Evolutionary conservation across 495 filamentous ascomycete species (phyloP).

Genomic region (Aspergillus funiculosus): DNA sequence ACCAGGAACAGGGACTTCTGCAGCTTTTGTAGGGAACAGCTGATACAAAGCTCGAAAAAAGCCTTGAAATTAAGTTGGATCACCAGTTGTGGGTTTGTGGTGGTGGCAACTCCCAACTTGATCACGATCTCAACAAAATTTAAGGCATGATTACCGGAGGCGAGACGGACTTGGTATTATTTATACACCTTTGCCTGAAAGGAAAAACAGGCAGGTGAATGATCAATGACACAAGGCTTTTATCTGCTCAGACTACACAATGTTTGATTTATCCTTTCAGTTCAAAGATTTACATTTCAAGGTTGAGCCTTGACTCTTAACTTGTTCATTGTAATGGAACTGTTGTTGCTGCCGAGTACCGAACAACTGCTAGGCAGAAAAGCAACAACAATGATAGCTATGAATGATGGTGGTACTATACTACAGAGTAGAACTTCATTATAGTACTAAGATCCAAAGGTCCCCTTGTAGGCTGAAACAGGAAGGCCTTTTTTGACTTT

Average conservation of each 20-base stretch:
- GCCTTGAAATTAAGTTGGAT: too few species aligned
- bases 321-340: not conserved
- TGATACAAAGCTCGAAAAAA: not conserved
- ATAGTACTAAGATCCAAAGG: too few species aligned
- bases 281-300: too few species aligned
- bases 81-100: not conserved
- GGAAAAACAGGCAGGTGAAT: not conserved
- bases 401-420: too few species aligned
- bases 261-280: not conserved
- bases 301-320: too few species aligned
- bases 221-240: conserved; percentile 5
- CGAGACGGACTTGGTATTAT: too few species aligned
- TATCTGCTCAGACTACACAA: not conserved
- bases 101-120: conserved; percentile 4
- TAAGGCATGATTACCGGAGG: too few species aligned
- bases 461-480: too few species aligned
- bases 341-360: not conserved
- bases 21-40: conserved; percentile 13
- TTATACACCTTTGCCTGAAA: not conserved
- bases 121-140: too few species aligned
- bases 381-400: too few species aligned
- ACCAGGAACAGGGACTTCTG: conserved; percentile 12
- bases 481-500: too few species aligned
- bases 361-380: conserved; percentile 2
- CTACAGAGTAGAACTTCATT: too few species aligned